Evolutionary conservation across 164 flowering plant genomes (phyloP).

Genomic region (Dillenia suffruticosa): DNA sequence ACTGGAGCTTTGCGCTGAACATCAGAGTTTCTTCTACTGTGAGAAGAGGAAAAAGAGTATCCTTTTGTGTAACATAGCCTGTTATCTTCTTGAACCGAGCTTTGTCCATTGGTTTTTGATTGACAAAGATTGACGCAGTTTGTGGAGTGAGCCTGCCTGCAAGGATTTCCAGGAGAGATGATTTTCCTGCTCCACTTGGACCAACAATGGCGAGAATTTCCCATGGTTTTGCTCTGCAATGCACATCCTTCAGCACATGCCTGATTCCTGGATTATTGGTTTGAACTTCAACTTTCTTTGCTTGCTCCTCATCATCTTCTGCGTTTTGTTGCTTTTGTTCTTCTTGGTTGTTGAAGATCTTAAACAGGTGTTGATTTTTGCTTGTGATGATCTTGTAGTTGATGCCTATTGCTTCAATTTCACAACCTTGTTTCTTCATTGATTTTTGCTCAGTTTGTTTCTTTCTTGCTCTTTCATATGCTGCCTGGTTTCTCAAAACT

Average conservation of each 20-base stretch:
- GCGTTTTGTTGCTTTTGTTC: neutral
- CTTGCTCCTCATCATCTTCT: conserved; percentile 7
- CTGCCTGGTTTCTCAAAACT: too few relatives aligned
- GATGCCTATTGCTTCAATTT: conserved; percentile 81
- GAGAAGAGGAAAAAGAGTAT: conserved; percentile 80
- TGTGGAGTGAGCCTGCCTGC: conserved; percentile 60
- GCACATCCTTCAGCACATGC: conserved; percentile 55
- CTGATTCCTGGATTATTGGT: conserved; percentile 10
- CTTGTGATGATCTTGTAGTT: conserved; percentile 49
- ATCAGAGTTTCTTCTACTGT: conserved; percentile 86
- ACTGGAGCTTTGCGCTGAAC: conserved; percentile 73
- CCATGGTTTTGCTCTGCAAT: conserved; percentile 74
- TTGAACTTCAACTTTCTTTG: neutral
- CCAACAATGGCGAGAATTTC: conserved; percentile 89
- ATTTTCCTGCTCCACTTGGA: conserved; percentile 95
- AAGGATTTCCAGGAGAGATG: conserved; percentile 68
- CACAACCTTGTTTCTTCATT: conserved; percentile 83
- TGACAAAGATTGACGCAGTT: conserved; percentile 44
- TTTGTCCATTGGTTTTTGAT: conserved; percentile 43
- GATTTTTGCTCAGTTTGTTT: conserved; percentile 7
- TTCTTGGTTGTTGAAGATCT: conserved; percentile 24
- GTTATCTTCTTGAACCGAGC: conserved; percentile 64
- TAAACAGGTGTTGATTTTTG: conserved; percentile 28
- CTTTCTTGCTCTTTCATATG: neutral
- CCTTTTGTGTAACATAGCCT: conserved; percentile 88